Evolutionary conservation across 1,284 basidiomycete genomes (phyloP), one percentile per base, ranked within the genome.

Genomic region (Pseudozyma pruni): DNA sequence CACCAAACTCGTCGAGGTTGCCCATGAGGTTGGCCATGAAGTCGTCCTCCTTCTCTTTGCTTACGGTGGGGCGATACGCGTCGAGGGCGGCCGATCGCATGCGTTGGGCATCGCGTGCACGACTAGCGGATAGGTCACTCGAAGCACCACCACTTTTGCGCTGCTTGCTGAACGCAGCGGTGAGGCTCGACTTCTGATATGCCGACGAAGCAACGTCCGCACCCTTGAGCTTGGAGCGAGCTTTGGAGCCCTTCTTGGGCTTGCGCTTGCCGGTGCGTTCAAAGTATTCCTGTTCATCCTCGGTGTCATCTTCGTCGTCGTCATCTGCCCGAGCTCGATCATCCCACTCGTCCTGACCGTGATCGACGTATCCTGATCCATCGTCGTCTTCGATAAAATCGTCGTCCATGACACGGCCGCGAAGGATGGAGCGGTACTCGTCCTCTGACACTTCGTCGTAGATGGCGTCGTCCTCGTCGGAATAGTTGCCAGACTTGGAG

Each of bases 361-460:
- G 92, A 84, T 99, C 96, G 78, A 91, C 90, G 81, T 99, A 98
- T 11, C 93, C 96, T 19, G 87, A 88, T 0, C 91, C 88, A 49
- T 94, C 94, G 84, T 98, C 96, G 78, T 98, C 94, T 42, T 91
- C 82, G 60, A 80, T 92, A 71, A 99, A 98, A 83, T 98, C 95
- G 77, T 97, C 93, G 74, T 87, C 86, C 71, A 91, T 90, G n/a
- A 96, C 86, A 17, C 96, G 87, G 2, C 89, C 89, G 52, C 89
- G 88, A 4, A 98, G 93, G 61, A 98, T 91, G 16, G 87, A 86
- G 74, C 88, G 89, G 83, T 98, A 99, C 74, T 94, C 90, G 27
- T 93, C 91, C 68, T 98, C 95, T 0, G 90, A 88, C 16, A 99
- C 92, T 76, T 92, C 91, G 80, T 98, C 94, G 80, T 96, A 99